phyloP scores from a whole-genome alignment of 164 flowering plant genomes.

The Litsea cubeba region DNA sequence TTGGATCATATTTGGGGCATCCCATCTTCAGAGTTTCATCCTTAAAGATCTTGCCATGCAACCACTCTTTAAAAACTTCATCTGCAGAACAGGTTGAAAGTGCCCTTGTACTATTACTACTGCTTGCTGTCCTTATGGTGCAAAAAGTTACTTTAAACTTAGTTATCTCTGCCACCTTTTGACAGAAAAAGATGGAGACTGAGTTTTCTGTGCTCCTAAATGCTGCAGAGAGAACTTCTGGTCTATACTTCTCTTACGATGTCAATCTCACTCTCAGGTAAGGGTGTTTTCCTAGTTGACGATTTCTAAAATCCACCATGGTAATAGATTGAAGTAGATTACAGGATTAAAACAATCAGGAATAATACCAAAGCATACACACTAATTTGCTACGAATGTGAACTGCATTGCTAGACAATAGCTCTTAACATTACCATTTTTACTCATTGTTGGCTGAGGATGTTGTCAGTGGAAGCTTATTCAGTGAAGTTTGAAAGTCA shows the following conservation, averaged over 20 bases:
- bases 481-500: no score
- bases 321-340: no score
- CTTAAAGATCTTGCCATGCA: constrained; percentile 76
- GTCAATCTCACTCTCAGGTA: constrained; percentile 84
- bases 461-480: no score
- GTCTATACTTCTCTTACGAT: constrained; percentile 89
- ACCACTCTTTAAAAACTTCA: constrained; percentile 59
- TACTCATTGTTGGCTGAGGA: no score
- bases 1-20: constrained; percentile 88
- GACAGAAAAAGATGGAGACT: constrained; percentile 89
- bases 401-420: no score
- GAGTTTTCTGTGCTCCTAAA: constrained; percentile 69
- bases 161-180: constrained; percentile 11
- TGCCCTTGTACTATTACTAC: neutral
- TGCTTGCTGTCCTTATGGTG: neutral
- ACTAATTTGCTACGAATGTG: no score
- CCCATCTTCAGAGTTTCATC: constrained; percentile 74
- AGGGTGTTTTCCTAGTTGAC: neutral
- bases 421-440: no score
- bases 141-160: constrained; percentile 4
- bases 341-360: no score
- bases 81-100: constrained; percentile 67
- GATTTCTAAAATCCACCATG: no score
- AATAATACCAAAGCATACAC: no score
- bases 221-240: constrained; percentile 80